Percentiles rank a stretch among this genome's conserved stretches.
Conservation (phyloP, 2,329 filamentous ascomycete species). For the Sclerotinia glacialis region DNA sequence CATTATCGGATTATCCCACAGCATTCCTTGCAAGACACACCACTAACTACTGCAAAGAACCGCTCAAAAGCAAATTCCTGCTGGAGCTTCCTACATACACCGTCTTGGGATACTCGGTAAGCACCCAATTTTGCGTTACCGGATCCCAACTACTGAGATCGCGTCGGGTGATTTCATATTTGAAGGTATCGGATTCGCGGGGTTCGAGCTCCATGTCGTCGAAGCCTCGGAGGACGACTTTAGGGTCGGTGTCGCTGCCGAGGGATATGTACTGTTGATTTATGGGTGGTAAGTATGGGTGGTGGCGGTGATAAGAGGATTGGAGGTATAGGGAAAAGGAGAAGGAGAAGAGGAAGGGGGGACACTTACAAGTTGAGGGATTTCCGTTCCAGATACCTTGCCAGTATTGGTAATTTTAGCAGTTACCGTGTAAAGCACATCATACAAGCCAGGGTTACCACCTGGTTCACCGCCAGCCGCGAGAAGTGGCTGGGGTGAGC, state of each 20-base stretch:
- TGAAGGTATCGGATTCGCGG: constrained; percentile 64
- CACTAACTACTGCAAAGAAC: constrained; percentile 44
- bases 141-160: constrained; percentile 88
- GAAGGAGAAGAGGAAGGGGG: too few relatives aligned
- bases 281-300: neutral
- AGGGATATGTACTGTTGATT: constrained; percentile 65
- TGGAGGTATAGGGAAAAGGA: constrained; percentile 6
- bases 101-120: constrained; percentile 36
- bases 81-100: constrained; percentile 37
- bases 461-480: constrained; percentile 52
- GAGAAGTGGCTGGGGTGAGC: constrained; percentile 45
- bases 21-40: too few relatives aligned
- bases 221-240: constrained; percentile 71
- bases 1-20: too few relatives aligned
- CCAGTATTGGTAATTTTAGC: constrained; percentile 58
- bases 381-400: constrained; percentile 51
- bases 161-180: constrained; percentile 67
- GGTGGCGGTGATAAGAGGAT: constrained; percentile 36
- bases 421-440: constrained; percentile 52
- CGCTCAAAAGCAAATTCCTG: constrained; percentile 32
- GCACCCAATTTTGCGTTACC: constrained; percentile 74
- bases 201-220: constrained; percentile 70
- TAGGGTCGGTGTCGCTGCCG: constrained; percentile 70
- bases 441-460: constrained; percentile 53
- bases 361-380: constrained; percentile 49